A percentile compares a stretch with the other conserved stretches of the same genome.
phyloP scores from a whole-genome alignment of 257 asterid species.

The Solanum corneliomulleri region DNA sequence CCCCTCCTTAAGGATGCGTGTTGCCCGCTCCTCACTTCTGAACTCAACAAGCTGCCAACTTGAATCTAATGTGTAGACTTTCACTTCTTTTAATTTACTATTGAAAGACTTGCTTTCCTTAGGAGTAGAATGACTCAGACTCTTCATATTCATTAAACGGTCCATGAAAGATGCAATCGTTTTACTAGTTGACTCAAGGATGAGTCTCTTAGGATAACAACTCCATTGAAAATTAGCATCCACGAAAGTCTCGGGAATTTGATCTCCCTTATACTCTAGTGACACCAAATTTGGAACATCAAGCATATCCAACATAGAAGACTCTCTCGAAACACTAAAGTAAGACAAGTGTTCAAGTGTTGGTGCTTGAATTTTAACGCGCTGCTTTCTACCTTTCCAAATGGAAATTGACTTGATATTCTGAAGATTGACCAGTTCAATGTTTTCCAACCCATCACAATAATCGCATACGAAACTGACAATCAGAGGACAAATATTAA shows the following conservation, averaged over 20 bases:
- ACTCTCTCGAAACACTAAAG: not conserved
- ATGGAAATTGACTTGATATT: not conserved
- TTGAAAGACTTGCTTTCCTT: not conserved
- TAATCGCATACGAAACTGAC: not conserved
- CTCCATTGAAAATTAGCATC: not conserved
- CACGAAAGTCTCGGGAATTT: not conserved
- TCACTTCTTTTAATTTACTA: not conserved
- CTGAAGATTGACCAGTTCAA: not conserved
- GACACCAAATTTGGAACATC: not conserved
- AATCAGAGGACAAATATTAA: not conserved
- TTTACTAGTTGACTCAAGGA: not conserved
- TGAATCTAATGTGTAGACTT: not conserved
- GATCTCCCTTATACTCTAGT: not conserved
- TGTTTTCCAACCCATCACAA: not conserved
- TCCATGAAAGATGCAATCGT: not conserved
- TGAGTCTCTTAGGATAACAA: not conserved
- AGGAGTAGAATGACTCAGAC: not conserved
- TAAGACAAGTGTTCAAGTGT: not conserved
- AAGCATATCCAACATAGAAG: not conserved
- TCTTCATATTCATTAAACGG: not conserved
- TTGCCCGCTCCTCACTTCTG: not conserved
- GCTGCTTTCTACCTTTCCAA: not conserved
- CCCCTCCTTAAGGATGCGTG: not conserved
- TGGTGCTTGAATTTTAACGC: not conserved
- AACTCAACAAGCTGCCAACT: not conserved